These are phyloP conservation scores for Plasmodium gaboni DNA, from an alignment of 169 alveolate species.

Conservation along the genomic window DNA sequence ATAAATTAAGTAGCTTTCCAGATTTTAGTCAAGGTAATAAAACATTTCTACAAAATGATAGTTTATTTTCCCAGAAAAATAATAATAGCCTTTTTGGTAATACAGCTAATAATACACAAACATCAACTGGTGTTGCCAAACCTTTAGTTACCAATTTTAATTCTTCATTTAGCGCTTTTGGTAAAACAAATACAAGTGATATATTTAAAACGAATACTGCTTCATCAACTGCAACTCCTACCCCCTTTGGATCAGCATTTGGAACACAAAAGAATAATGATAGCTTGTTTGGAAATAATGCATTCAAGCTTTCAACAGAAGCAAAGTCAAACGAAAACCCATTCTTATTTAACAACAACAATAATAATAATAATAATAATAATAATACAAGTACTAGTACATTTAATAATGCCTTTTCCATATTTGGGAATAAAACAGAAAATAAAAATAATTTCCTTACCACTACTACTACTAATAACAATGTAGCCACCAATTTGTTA, in stretches of 20 bases:
- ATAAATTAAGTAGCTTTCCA: constrained; percentile 43
- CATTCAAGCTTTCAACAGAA: constrained; percentile 18
- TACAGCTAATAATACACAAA: not conserved
- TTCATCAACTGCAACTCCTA: constrained; percentile 5
- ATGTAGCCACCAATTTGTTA: not conserved
- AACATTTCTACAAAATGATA: constrained; percentile 58
- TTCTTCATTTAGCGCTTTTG: constrained; percentile 43
- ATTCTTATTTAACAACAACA: constrained; percentile 23
- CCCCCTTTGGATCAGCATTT: constrained; percentile 5
- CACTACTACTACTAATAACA: not conserved
- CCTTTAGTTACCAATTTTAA: constrained; percentile 24
- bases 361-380: not conserved
- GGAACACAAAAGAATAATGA: constrained; percentile 16
- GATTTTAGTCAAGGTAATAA: constrained; percentile 38
- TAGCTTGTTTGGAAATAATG: constrained; percentile 3
- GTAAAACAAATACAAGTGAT: constrained; percentile 67
- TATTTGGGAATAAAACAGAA: constrained; percentile 8
- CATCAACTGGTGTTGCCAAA: not conserved
- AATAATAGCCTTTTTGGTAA: constrained; percentile 3
- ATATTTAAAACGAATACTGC: constrained; percentile 31
- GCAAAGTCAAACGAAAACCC: constrained; percentile 24
- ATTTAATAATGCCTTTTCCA: constrained; percentile 21
- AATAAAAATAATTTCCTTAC: constrained; percentile 1
- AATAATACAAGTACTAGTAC: not conserved
- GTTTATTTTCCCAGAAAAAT: constrained; percentile 44